phyloP scores from a whole-genome alignment of 2,329 filamentous ascomycete genomes.

The Albophoma yamanashiensis region DNA sequence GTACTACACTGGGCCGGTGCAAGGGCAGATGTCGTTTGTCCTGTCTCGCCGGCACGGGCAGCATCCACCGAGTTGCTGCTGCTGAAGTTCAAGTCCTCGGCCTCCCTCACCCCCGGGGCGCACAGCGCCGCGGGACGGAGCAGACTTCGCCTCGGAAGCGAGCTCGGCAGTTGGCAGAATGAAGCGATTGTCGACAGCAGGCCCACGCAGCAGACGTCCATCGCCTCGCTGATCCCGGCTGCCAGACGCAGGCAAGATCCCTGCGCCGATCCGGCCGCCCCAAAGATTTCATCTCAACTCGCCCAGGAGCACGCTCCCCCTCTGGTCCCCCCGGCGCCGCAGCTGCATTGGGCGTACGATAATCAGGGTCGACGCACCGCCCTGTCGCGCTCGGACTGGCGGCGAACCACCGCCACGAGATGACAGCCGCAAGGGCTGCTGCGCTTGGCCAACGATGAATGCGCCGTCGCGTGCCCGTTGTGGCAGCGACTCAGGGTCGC shows the following conservation, averaged over 20 bases:
- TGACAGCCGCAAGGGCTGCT: neutral
- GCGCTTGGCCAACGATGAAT: neutral
- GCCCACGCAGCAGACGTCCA: neutral
- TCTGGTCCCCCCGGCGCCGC: neutral
- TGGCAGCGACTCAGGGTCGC: neutral
- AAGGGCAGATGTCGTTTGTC: neutral
- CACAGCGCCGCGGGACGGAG: neutral
- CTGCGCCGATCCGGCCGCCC: slow-evolving; percentile 5
- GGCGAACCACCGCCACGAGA: neutral
- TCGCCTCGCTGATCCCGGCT: neutral
- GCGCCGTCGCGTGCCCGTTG: neutral
- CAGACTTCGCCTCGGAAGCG: neutral
- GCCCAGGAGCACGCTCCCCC: neutral
- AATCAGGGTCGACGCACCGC: neutral
- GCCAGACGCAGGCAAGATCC: slow-evolving; percentile 2
- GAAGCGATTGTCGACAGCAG: neutral
- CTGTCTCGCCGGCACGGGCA: neutral
- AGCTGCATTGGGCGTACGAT: neutral
- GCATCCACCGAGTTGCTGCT: neutral
- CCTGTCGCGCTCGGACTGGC: neutral
- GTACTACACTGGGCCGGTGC: neutral
- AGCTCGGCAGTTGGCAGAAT: neutral
- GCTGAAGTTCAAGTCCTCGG: neutral
- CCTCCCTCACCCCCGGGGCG: neutral
- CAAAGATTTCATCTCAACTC: slow-evolving; percentile 8